These are phyloP conservation scores for Apiotrichum laibachii DNA, from an alignment of 1,284 basidiomycete species.

Conservation along the genomic window DNA sequence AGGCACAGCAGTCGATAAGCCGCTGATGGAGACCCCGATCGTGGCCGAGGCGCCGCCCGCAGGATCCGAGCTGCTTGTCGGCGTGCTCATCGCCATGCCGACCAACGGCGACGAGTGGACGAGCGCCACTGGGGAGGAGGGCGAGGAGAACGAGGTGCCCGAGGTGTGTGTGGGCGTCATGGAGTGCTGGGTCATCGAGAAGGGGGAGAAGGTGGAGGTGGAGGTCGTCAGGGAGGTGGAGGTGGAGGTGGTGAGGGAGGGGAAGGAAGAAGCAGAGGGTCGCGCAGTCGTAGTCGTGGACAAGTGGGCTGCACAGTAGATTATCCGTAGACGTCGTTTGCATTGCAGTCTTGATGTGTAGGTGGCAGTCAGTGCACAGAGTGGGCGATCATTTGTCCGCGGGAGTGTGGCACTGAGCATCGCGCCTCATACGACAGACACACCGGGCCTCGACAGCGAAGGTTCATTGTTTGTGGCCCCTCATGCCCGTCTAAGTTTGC, in stretches of 20 bases:
- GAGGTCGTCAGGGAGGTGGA: no score
- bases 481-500: no score
- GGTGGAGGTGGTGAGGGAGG: no score
- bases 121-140: slow-evolving; percentile 10
- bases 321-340: no score
- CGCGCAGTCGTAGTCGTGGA: not conserved
- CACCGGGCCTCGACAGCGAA: no score
- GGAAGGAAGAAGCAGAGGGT: no score
- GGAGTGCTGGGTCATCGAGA: slow-evolving; percentile 13
- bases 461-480: no score
- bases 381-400: no score
- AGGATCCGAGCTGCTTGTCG: slow-evolving; percentile 34
- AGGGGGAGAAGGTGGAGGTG: not conserved
- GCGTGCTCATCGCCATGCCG: slow-evolving; percentile 45
- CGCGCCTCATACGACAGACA: no score
- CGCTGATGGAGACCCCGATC: not conserved
- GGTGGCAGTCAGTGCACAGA: no score
- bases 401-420: no score
- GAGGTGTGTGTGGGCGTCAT: slow-evolving; percentile 41
- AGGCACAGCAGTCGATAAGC: not conserved
- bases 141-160: slow-evolving; percentile 34
- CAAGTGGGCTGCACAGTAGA: not conserved
- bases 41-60: slow-evolving; percentile 16
- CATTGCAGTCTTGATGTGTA: no score
- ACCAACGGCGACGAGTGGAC: slow-evolving; percentile 23